Conservation (phyloP, 495 filamentous ascomycete genomes). For the Aspergillus avenaceus region DNA sequence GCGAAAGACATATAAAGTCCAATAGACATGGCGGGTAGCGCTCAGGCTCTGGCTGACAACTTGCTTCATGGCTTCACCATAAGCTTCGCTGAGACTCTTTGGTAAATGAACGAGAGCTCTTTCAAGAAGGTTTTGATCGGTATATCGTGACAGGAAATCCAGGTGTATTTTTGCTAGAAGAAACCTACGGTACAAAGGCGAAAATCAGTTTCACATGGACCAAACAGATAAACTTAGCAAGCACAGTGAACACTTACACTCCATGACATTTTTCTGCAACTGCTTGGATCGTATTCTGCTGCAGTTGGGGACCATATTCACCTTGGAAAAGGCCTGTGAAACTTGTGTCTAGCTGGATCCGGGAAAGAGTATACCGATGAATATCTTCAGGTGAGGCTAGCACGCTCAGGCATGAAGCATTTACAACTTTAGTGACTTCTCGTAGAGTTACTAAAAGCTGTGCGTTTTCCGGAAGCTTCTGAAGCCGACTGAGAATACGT, state of each 20-base stretch:
- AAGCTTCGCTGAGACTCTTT: slow-evolving; percentile 27
- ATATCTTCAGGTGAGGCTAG: slow-evolving; percentile 18
- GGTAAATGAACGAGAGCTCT: slow-evolving; percentile 25
- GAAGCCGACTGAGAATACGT: slow-evolving; percentile 25
- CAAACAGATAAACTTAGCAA: neutral
- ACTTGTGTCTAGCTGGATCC: slow-evolving; percentile 9
- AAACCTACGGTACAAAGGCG: slow-evolving; percentile 15
- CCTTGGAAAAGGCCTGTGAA: slow-evolving; percentile 9
- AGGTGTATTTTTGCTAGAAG: slow-evolving; percentile 27
- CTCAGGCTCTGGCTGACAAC: slow-evolving; percentile 20
- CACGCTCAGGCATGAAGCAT: slow-evolving; percentile 10
- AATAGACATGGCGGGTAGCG: slow-evolving; percentile 25
- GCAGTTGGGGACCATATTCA: slow-evolving; percentile 9
- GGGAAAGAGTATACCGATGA: slow-evolving; percentile 13
- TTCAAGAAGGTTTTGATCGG: slow-evolving; percentile 19
- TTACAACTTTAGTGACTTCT: slow-evolving; percentile 15
- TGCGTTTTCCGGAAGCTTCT: slow-evolving; percentile 32
- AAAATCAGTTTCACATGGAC: neutral
- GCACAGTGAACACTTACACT: slow-evolving; percentile 17
- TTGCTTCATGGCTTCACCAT: slow-evolving; percentile 31
- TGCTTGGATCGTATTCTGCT: slow-evolving; percentile 13
- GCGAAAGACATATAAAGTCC: slow-evolving; percentile 24
- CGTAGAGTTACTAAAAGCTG: slow-evolving; percentile 32
- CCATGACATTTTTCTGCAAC: slow-evolving; percentile 25
- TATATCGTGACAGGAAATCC: slow-evolving; percentile 23